Evolutionary conservation across 2,329 filamentous ascomycete species (phyloP).

Genomic region (Achaetomium macrosporum): DNA sequence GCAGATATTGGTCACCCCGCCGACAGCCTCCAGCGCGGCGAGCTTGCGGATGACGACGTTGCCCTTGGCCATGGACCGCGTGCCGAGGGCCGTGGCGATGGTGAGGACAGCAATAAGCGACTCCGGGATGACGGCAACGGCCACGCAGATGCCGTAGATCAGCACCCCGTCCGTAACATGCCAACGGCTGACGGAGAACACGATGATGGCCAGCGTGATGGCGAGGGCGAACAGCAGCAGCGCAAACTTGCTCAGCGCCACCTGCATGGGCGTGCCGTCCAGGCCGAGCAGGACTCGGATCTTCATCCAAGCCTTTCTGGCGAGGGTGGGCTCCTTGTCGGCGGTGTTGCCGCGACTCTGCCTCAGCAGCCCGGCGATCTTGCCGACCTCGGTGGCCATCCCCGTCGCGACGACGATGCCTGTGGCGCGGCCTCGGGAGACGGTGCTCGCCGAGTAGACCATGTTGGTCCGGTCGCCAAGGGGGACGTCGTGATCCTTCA

Average conservation of each 20-base stretch:
- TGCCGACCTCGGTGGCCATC: constrained; percentile 54
- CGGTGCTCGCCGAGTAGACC: constrained; percentile 65
- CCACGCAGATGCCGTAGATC: constrained; percentile 96
- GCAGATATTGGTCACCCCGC: constrained; percentile 98
- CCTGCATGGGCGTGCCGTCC: constrained; percentile 61
- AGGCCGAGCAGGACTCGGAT: constrained; percentile 39
- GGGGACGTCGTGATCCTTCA: constrained; percentile 25
- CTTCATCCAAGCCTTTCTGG: constrained; percentile 21
- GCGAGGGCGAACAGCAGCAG: constrained; percentile 58
- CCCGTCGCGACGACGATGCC: constrained; percentile 66
- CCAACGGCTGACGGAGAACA: constrained; percentile 88
- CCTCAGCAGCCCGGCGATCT: constrained; percentile 51
- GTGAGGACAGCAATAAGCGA: constrained; percentile 99
- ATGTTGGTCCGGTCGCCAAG: constrained; percentile 62
- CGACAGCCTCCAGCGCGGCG: constrained; percentile 93
- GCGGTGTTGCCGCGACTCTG: constrained; percentile 38
- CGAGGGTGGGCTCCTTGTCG: constrained; percentile 28
- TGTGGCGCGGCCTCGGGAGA: constrained; percentile 63
- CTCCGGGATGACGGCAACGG: constrained; percentile 93
- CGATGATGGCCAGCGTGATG: constrained; percentile 73
- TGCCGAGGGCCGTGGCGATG: constrained; percentile 84
- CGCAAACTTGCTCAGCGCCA: constrained; percentile 62
- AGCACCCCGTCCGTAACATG: constrained; percentile 82
- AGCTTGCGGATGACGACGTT: constrained; percentile 93
- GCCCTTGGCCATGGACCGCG: constrained; percentile 74